Conservation (phyloP, 2,329 filamentous ascomycete genomes). For the Lecanicillium sp. region DNA sequence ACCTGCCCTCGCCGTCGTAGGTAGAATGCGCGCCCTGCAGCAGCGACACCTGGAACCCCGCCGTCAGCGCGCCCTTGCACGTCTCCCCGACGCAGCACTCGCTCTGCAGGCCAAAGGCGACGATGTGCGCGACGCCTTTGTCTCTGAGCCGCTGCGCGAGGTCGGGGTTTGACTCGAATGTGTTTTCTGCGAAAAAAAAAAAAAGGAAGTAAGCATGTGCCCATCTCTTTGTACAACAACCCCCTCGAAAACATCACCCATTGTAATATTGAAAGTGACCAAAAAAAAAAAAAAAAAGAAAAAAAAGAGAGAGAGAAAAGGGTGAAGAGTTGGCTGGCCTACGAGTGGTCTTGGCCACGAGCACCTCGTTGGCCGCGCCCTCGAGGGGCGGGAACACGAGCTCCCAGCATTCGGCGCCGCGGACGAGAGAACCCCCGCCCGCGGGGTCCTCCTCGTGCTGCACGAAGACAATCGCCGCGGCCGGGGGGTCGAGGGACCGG, state of each 20-base stretch:
- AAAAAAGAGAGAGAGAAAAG: too few relatives aligned
- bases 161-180: constrained; percentile 26
- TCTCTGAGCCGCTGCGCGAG: constrained; percentile 21
- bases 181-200: constrained; percentile 18
- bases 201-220: too few relatives aligned
- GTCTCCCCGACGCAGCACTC: constrained; percentile 26
- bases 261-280: not conserved
- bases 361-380: constrained; percentile 18
- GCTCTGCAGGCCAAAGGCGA: constrained; percentile 27
- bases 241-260: too few relatives aligned
- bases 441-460: constrained; percentile 26
- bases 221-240: too few relatives aligned
- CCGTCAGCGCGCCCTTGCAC: constrained; percentile 22
- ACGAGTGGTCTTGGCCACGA: constrained; percentile 25
- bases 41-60: constrained; percentile 24
- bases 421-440: constrained; percentile 18
- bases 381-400: constrained; percentile 23
- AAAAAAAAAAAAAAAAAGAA: not conserved
- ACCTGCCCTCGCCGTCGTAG: constrained; percentile 20
- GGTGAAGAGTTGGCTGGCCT: too few relatives aligned
- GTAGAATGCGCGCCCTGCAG: constrained; percentile 28
- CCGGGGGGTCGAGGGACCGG: constrained; percentile 9
- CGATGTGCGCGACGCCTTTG: constrained; percentile 20
- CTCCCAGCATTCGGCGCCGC: constrained; percentile 23
- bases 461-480: constrained; percentile 23